These are phyloP conservation scores for Tylopilus felleus DNA, from an alignment of 768 basidiomycete species.

Conservation along the genomic window DNA sequence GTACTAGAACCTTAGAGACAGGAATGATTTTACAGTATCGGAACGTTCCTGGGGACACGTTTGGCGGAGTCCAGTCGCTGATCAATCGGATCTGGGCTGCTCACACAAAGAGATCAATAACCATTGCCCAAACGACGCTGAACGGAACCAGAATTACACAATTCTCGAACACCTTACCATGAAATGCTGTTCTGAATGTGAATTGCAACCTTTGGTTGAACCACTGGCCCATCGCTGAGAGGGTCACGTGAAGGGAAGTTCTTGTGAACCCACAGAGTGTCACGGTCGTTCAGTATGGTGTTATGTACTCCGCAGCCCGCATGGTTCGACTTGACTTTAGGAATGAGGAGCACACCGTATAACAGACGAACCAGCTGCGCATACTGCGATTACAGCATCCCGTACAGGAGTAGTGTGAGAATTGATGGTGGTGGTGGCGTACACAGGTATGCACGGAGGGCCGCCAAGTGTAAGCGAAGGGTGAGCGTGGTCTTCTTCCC, in stretches of 20 bases:
- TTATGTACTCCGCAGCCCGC: too few species aligned
- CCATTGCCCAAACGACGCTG: not conserved
- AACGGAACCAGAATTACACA: too few species aligned
- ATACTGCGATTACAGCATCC: not conserved
- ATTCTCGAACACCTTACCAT: not conserved
- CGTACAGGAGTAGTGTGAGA: not conserved
- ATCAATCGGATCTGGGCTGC: too few species aligned
- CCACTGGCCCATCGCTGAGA: too few species aligned
- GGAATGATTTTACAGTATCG: not conserved
- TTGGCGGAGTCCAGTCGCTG: too few species aligned
- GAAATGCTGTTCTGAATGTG: not conserved
- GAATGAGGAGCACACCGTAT: not conserved
- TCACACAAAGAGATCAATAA: too few species aligned
- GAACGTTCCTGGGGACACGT: not conserved
- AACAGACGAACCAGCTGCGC: not conserved
- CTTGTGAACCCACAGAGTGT: too few species aligned
- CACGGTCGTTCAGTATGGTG: too few species aligned
- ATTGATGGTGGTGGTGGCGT: not conserved
- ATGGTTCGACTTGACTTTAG: not conserved
- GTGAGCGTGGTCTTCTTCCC: not conserved
- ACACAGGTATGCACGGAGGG: not conserved
- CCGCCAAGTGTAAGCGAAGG: not conserved
- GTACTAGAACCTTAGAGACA: not conserved
- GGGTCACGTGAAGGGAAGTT: too few species aligned
- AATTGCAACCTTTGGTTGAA: not conserved